Percentiles rank a stretch among this genome's conserved stretches.
Conservation (phyloP, 768 basidiomycete genomes). For the Auricularia sp. region DNA sequence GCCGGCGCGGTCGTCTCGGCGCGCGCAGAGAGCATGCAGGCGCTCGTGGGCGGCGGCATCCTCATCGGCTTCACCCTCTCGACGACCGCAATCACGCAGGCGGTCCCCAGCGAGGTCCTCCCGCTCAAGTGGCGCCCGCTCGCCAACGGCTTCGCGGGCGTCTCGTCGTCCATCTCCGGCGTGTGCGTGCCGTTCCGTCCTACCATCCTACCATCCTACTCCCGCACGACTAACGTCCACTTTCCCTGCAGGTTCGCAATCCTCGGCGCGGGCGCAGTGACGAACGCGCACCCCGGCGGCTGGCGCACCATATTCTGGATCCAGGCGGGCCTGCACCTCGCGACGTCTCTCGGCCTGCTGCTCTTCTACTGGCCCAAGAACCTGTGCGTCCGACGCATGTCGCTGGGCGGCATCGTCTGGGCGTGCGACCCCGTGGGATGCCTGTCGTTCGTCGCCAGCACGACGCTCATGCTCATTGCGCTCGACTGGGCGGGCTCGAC, state of each 20-base stretch:
- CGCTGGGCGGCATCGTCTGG: not conserved
- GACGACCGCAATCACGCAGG: slow-evolving; percentile 6
- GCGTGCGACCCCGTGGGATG: slow-evolving; percentile 7
- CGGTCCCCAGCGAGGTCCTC: slow-evolving; percentile 7
- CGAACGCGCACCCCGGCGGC: slow-evolving; percentile 1
- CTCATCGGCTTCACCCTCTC: slow-evolving; percentile 7
- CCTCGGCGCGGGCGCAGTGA: not conserved
- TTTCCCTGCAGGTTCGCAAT: too few species aligned
- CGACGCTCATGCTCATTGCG: slow-evolving; percentile 2
- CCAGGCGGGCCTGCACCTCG: slow-evolving; percentile 1
- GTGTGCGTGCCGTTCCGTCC: not conserved
- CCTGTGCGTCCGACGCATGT: not conserved
- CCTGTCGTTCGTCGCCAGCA: slow-evolving; percentile 1
- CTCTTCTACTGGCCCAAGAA: not conserved
- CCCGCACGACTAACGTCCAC: not conserved
- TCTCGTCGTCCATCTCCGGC: slow-evolving; percentile 1
- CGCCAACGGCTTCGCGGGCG: slow-evolving; percentile 5
- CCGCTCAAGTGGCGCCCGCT: slow-evolving; percentile 7
- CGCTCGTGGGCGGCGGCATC: slow-evolving; percentile 8
- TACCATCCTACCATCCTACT: not conserved
- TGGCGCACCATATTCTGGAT: slow-evolving; percentile 9
- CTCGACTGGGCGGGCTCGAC: slow-evolving; percentile 6
- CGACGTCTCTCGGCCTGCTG: slow-evolving; percentile 1
- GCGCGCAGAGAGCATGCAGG: slow-evolving; percentile 3
- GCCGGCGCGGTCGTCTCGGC: slow-evolving; percentile 4